Evolutionary conservation across 176 grass and related monocot genomes (phyloP), one percentile per base, ranked within the genome.

Genomic region (Hyparrhenia diplandra): DNA sequence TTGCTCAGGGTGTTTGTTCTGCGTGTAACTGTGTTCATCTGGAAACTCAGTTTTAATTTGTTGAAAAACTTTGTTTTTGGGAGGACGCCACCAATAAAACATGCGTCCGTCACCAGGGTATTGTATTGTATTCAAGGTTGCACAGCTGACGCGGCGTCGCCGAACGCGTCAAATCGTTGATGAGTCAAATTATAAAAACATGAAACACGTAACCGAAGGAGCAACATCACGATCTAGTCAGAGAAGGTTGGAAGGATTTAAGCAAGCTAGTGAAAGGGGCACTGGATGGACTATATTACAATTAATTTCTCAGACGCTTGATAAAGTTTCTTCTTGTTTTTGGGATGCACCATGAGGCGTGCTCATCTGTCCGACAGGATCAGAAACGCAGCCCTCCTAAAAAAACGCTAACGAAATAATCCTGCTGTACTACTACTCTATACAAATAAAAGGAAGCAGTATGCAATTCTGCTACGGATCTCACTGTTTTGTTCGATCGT

Each of bases 251-350:
- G 47, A 68, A 41, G 60, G 51, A 46, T 45, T 71, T 25, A n/a
- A n/a, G n/a, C n/a, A 27, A 34, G 63, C 77, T n/a, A 36, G 28
- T 39, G 31, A 60, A 46, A 60, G 49, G 27, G 37, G 12, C 67
- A 68, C 69, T 31, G 40, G 52, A 76, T 55, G 81, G 1, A 2
- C n/a, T 45, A 85, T 76, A 58, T 58, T 85, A 82, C 78, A 85
- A 23, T 85, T 71, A 14, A 71, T 71, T 73, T 65, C 72, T 85
- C 77, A 23, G 87, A 81, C 72, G 65, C 57, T 57, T 4, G 64
- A 80, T 32, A 71, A 80, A 78, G 71, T 71, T 71, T n/a, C n/a
- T 81, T 81, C 63, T 88, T 32, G n/a, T n/a, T n/a, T n/a, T n/a
- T n/a, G n/a, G n/a, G n/a, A n/a, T n/a, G n/a, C n/a, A n/a, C n/a